Evolutionary conservation across 2,329 filamentous ascomycete genomes (phyloP).

Genomic region (Epichloe amarillans): DNA sequence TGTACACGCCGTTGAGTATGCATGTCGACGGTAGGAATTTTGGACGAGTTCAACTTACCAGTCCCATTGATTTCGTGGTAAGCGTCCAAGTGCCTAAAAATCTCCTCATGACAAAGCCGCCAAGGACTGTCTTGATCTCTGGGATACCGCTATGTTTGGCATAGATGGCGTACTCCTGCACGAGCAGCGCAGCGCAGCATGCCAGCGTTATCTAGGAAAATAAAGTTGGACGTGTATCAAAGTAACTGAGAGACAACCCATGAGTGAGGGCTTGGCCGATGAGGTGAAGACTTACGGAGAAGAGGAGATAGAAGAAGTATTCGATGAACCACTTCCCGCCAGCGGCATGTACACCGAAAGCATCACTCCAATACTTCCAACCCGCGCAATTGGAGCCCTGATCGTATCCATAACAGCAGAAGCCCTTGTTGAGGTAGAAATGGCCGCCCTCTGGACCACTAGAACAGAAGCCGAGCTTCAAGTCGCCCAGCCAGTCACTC

Average conservation of each 20-base stretch:
- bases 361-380: constrained; percentile 76
- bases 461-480: constrained; percentile 82
- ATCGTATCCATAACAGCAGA: constrained; percentile 89
- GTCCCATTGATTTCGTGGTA: constrained; percentile 74
- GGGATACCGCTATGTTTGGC: constrained; percentile 93
- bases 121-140: constrained; percentile 92
- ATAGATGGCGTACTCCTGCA: constrained; percentile 72
- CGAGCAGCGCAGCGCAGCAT: constrained; percentile 60
- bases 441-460: constrained; percentile 61
- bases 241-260: not conserved
- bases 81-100: constrained; percentile 85
- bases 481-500: constrained; percentile 83
- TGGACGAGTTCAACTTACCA: constrained; percentile 39
- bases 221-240: not conserved
- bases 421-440: constrained; percentile 83
- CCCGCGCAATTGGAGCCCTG: constrained; percentile 69
- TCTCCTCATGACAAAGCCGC: constrained; percentile 80
- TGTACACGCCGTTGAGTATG: constrained; percentile 20
- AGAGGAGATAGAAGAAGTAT: constrained; percentile 75
- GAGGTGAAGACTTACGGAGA: constrained; percentile 48
- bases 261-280: not conserved
- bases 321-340: constrained; percentile 70
- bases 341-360: constrained; percentile 50
- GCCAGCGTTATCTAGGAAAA: constrained; percentile 59
- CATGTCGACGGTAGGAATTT: not conserved